Percentiles rank a stretch among this genome's conserved stretches.
phyloP scores from a whole-genome alignment of 805 yeast species.

The Yamadazyma paraphyllophila region DNA sequence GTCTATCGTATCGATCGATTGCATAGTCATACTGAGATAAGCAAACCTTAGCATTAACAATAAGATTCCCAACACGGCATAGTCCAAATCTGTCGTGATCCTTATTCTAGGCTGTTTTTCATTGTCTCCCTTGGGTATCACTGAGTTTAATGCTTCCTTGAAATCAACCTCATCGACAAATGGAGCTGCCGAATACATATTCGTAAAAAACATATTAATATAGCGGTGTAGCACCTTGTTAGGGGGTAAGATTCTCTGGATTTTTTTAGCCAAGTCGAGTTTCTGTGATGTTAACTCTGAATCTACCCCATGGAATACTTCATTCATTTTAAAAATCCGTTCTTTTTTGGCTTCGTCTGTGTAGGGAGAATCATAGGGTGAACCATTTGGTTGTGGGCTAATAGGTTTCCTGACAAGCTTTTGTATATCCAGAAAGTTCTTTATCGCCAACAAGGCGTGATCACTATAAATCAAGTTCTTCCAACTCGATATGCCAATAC shows the following conservation, averaged over 20 bases:
- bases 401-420: not conserved
- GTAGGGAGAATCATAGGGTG: too few species aligned
- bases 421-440: not conserved
- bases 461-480: not conserved
- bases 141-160: not conserved
- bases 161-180: not conserved
- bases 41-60: conserved; percentile 32
- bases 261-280: not conserved
- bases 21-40: conserved; percentile 15
- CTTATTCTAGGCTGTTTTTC: not conserved
- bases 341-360: too few species aligned
- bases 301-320: not conserved
- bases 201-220: not conserved
- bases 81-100: conserved; percentile 20
- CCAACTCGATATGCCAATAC: not conserved
- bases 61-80: conserved; percentile 32
- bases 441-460: not conserved
- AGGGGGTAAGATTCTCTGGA: not conserved
- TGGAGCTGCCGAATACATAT: not conserved
- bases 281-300: not conserved
- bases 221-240: not conserved
- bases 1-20: too few species aligned
- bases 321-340: conserved; percentile 9
- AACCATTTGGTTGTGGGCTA: too few species aligned
- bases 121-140: not conserved